These are phyloP conservation scores for Erucastrum elatum DNA, from an alignment of 345 rosid species.

Conservation along the genomic window DNA sequence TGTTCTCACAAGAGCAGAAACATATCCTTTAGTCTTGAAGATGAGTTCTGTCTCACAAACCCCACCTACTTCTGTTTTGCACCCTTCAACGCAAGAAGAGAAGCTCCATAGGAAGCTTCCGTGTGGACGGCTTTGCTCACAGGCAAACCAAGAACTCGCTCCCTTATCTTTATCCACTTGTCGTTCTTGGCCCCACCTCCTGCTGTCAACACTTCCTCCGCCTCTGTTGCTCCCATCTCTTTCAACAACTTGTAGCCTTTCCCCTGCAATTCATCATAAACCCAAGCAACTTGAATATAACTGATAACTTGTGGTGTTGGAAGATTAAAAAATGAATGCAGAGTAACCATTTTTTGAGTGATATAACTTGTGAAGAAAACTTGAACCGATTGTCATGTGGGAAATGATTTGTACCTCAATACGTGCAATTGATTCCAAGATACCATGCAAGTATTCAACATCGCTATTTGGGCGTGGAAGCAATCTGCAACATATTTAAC, in stretches of 20 bases:
- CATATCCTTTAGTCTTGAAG: neutral
- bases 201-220: slow-evolving; percentile 75
- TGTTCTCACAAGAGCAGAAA: neutral
- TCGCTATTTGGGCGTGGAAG: slow-evolving; percentile 81
- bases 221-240: slow-evolving; percentile 77
- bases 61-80: slow-evolving; percentile 23
- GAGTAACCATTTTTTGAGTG: neutral
- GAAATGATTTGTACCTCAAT: slow-evolving; percentile 60
- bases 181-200: slow-evolving; percentile 89
- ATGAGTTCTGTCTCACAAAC: slow-evolving; percentile 6
- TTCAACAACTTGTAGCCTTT: slow-evolving; percentile 69
- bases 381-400: neutral
- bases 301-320: slow-evolving; percentile 1
- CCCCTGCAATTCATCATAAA: slow-evolving; percentile 48
- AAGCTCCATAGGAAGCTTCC: slow-evolving; percentile 94
- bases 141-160: slow-evolving; percentile 69
- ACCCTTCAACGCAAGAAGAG: slow-evolving; percentile 75
- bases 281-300: neutral
- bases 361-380: neutral
- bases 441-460: slow-evolving; percentile 82
- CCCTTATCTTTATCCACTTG: slow-evolving; percentile 76
- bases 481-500: slow-evolving; percentile 49
- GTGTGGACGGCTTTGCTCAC: slow-evolving; percentile 70
- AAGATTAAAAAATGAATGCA: slow-evolving; percentile 1
- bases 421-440: slow-evolving; percentile 85